A percentile compares a stretch with the other conserved stretches of the same genome.
Conservation (phyloP, 345 rosid species). For the Litchi chinensis region DNA sequence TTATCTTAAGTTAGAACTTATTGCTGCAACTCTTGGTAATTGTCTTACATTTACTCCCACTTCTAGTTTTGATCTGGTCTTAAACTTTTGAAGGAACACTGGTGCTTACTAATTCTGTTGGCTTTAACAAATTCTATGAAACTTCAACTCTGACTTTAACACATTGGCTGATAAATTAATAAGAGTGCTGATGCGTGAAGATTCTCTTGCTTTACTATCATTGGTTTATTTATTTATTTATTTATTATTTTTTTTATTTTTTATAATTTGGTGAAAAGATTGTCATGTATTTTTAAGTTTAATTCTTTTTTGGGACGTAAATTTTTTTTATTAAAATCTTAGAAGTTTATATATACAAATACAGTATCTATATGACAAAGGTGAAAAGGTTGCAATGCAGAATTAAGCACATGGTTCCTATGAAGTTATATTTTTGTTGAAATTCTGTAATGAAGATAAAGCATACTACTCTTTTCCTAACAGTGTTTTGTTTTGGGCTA, state of each 20-base stretch:
- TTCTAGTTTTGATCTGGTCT: neutral
- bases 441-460: neutral
- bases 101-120: neutral
- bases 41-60: neutral
- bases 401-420: neutral
- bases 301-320: neutral
- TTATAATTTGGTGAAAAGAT: too few species aligned
- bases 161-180: neutral
- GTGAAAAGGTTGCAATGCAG: neutral
- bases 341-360: neutral
- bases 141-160: neutral
- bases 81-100: neutral
- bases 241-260: too few species aligned
- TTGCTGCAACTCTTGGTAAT: slow-evolving; percentile 1
- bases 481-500: neutral
- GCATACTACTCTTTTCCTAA: neutral
- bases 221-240: too few species aligned
- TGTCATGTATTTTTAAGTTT: neutral
- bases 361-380: neutral
- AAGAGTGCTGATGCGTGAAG: neutral
- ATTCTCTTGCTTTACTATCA: neutral
- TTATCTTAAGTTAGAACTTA: slow-evolving; percentile 5
- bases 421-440: neutral
- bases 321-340: neutral
- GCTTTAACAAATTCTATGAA: too few species aligned